These are phyloP conservation scores for Saccharomycopsis sp. DNA, from an alignment of 805 yeast species.

Conservation along the genomic window DNA sequence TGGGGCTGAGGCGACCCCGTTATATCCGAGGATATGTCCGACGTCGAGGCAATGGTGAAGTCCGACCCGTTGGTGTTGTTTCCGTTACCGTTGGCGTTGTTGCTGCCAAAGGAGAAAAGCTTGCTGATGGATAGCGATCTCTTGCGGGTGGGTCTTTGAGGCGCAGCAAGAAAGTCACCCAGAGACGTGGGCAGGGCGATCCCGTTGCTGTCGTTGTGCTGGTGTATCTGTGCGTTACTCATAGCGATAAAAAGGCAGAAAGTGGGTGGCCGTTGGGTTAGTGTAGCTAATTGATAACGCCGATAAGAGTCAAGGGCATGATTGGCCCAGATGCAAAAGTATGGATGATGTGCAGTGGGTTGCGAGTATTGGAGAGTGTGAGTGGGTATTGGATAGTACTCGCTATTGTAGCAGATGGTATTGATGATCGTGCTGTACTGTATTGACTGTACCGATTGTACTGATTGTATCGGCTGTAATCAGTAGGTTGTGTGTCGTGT, in stretches of 20 bases:
- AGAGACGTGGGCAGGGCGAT: not conserved
- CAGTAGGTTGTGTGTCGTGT: no score
- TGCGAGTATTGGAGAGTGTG: no score
- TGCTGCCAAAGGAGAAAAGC: constrained; percentile 34
- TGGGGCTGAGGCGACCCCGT: not conserved
- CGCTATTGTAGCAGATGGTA: no score
- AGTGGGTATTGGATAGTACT: no score
- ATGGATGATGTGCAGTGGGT: no score
- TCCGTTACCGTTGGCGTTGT: constrained; percentile 9
- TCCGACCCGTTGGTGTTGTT: constrained; percentile 2
- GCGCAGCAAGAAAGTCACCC: constrained; percentile 5
- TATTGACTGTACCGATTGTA: no score
- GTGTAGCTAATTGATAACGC: no score
- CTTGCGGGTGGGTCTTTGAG: constrained; percentile 29
- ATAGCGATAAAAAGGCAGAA: not conserved
- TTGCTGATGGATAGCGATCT: constrained; percentile 38
- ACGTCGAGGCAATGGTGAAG: constrained; percentile 1
- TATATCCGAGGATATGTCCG: constrained; percentile 9
- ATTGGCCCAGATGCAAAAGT: no score
- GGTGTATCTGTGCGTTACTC: constrained; percentile 2
- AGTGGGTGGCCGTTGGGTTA: no score
- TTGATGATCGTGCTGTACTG: no score
- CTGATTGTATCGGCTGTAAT: no score
- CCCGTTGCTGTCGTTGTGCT: not conserved
- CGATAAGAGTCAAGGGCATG: no score